Evolutionary conservation across 805 yeast species (phyloP).

Genomic region (Yarrowia sp.): DNA sequence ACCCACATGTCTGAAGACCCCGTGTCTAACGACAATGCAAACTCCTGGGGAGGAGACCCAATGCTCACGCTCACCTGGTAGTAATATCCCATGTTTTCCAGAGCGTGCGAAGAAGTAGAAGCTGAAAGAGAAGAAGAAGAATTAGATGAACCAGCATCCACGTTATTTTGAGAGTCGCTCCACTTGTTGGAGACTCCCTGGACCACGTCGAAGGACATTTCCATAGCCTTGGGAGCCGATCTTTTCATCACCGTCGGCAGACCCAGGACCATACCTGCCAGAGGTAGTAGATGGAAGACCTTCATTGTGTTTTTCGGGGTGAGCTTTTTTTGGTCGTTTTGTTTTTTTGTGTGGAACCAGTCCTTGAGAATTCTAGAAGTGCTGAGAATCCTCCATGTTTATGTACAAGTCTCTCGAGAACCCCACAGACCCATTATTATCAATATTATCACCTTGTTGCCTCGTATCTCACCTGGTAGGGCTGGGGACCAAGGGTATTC

Average conservation of each 20-base stretch:
- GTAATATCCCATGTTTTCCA: constrained; percentile 22
- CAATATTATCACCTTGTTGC: neutral
- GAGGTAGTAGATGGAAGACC: neutral
- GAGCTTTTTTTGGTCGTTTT: too few species aligned
- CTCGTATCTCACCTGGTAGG: neutral
- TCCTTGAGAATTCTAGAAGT: neutral
- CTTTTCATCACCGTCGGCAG: neutral
- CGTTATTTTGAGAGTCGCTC: neutral
- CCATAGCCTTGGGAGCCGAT: neutral
- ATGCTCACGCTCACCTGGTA: constrained; percentile 35
- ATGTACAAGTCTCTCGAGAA: neutral
- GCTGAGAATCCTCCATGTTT: neutral
- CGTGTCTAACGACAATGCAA: constrained; percentile 59
- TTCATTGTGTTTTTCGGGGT: neutral
- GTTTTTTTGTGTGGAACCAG: neutral
- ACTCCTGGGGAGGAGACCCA: constrained; percentile 56
- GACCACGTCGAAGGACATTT: neutral
- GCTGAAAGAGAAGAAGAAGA: too few species aligned
- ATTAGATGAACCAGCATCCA: neutral
- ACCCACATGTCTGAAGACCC: constrained; percentile 72
- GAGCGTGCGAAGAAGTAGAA: neutral
- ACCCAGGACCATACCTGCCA: neutral
- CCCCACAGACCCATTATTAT: too few species aligned
- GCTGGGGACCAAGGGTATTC: neutral
- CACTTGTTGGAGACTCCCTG: neutral